These are phyloP conservation scores for Saitozyma podzolica DNA, from an alignment of 768 basidiomycete genomes.

Conservation along the genomic window DNA sequence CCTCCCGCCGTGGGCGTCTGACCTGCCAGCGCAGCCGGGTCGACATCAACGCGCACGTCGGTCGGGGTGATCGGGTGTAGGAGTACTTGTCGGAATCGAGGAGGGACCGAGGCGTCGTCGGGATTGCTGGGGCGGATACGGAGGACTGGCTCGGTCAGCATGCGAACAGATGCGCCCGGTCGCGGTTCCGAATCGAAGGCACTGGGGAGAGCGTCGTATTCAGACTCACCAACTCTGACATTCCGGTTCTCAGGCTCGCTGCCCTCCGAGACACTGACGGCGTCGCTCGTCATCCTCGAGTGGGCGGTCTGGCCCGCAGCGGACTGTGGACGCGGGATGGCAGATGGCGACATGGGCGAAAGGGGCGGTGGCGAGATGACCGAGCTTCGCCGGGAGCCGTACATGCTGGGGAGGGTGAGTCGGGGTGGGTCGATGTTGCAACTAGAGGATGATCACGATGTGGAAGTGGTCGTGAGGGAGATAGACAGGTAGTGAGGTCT, in stretches of 20 bases:
- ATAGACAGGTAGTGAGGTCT: too few relatives aligned
- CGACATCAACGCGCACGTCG: conserved; percentile 78
- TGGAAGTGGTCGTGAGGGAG: too few relatives aligned
- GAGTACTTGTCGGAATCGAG: conserved; percentile 87
- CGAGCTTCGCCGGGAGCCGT: conserved; percentile 7
- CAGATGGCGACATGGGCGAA: conserved; percentile 24
- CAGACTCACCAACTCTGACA: conserved; percentile 40
- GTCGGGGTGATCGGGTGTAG: conserved; percentile 74
- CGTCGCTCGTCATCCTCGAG: conserved; percentile 2
- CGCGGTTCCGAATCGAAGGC: too few relatives aligned
- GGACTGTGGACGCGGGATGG: conserved; percentile 25
- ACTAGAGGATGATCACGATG: too few relatives aligned
- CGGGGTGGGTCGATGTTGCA: too few relatives aligned
- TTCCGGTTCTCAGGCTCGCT: conserved; percentile 22
- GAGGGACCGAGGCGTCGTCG: conserved; percentile 86
- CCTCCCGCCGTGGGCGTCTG: conserved; percentile 14
- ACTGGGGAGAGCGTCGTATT: background rate
- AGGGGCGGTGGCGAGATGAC: conserved; percentile 4
- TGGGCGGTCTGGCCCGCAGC: conserved; percentile 10
- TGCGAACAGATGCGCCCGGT: background rate
- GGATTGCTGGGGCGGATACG: conserved; percentile 84
- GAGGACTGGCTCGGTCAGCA: conserved; percentile 60
- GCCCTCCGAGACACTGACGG: conserved; percentile 3
- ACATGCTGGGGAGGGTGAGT: conserved; percentile 1
- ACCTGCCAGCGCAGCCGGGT: conserved; percentile 34